A percentile compares a stretch with the other conserved stretches of the same genome.
These are phyloP conservation scores for Coemansia sp. DNA, from an alignment of 192 early-diverging fungal species.

Conservation along the genomic window DNA sequence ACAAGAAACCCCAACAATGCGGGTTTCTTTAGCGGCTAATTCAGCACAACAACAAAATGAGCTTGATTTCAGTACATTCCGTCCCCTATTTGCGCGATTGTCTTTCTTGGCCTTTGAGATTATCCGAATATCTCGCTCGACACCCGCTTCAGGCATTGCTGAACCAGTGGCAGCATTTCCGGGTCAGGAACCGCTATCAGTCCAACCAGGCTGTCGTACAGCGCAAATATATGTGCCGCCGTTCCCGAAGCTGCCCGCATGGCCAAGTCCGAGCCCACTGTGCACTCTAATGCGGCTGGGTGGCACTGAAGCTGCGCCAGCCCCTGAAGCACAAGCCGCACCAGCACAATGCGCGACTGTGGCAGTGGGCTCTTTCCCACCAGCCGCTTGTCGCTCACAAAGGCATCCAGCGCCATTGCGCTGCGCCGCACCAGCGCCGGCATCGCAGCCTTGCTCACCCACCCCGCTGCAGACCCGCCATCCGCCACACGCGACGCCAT, in stretches of 20 bases:
- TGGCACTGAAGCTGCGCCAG: constrained; percentile 31
- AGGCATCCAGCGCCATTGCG: constrained; percentile 19
- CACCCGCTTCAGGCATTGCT: constrained; percentile 27
- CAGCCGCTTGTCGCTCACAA: constrained; percentile 24
- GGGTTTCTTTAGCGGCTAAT: not conserved
- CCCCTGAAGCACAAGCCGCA: constrained; percentile 26
- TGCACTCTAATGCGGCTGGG: constrained; percentile 7
- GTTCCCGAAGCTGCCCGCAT: constrained; percentile 4
- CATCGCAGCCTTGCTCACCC: constrained; percentile 31
- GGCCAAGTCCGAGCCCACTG: not conserved
- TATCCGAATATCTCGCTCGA: constrained; percentile 26
- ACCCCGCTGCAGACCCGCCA: constrained; percentile 11
- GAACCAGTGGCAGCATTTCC: constrained; percentile 14
- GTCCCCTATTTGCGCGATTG: not conserved
- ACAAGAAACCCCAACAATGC: not conserved
- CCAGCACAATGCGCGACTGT: constrained; percentile 14
- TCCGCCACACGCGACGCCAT: constrained; percentile 15
- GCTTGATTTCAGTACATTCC: not conserved
- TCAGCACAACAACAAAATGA: not conserved
- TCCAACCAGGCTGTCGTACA: constrained; percentile 28
- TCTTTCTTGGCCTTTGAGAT: not conserved
- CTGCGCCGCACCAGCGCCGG: constrained; percentile 34
- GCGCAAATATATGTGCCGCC: constrained; percentile 29
- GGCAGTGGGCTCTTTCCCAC: constrained; percentile 38
- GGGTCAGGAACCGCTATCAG: constrained; percentile 24